Evolutionary conservation across 23 red algal genomes (phyloP).

Genomic region (Gracilariopsis chorda): DNA sequence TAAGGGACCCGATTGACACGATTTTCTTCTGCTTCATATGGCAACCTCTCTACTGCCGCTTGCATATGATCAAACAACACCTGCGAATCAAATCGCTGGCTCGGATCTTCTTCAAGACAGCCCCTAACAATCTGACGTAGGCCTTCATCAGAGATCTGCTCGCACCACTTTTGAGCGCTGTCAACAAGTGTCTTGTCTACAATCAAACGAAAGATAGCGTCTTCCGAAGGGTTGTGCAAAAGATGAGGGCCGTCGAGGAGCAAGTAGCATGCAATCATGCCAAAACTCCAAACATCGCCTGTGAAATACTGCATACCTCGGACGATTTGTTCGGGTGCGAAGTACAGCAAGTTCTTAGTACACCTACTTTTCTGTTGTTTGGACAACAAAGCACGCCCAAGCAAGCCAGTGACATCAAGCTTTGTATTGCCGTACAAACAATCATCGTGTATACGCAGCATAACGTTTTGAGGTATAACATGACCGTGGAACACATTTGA

Average conservation of each 20-base stretch:
- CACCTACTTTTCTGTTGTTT: constrained; percentile 5
- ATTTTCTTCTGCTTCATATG: not conserved
- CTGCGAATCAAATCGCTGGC: not conserved
- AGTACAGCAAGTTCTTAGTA: constrained; percentile 10
- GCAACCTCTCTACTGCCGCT: not conserved
- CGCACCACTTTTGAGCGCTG: not conserved
- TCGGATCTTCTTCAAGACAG: not conserved
- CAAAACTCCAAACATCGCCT: constrained; percentile 10
- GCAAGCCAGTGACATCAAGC: not conserved
- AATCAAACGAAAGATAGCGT: not conserved
- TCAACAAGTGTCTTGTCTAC: not conserved
- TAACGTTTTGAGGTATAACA: constrained; percentile 3
- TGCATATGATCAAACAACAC: not conserved
- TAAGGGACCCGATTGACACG: not conserved
- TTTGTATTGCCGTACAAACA: not conserved
- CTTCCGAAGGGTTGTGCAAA: constrained; percentile 1
- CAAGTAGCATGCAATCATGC: constrained; percentile 16
- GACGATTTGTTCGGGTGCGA: not conserved
- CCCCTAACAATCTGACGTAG: not conserved
- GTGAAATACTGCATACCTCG: not conserved
- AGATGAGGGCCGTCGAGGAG: constrained; percentile 1
- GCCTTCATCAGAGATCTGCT: not conserved
- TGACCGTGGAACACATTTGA: not conserved
- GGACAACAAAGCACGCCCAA: not conserved
- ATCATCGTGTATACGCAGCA: constrained; percentile 3